Evolutionary conservation across 2,329 filamentous ascomycete species (phyloP), one percentile per base, ranked within the genome.

Genomic region (Venturiaceae sp.): DNA sequence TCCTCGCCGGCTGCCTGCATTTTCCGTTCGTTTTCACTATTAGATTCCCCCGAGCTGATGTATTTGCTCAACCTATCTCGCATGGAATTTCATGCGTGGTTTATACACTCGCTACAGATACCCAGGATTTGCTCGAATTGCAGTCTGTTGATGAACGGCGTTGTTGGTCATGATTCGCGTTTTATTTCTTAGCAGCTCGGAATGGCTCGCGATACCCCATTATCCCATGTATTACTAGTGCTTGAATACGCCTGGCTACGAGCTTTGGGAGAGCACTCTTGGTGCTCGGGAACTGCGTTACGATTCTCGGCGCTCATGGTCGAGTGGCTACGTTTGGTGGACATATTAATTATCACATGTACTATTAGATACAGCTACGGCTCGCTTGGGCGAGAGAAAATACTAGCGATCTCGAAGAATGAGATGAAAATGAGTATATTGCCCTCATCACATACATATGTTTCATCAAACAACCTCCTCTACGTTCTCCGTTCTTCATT

Each of bases 81-180:
- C 26, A n/a, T 50, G 32, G 32, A 37, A 36, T 8, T 5, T 6
- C 16, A 16, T 2, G 32, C n/a, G 28, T 13, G 56, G 61, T 62
- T 58, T 62, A 60, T 56, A 62, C 62, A 54, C 47, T 63, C 62
- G 60, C 55, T 63, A 63, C 62, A 56, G 59, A 62, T 63, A 63
- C 60, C 62, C 62, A 28, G 47, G 57, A 34, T 50, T 53, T 30
- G 23, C 26, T 19, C 13, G 16, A n/a, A 19, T 21, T 16, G 36
- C 53, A 21, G 26, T 33, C n/a, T n/a, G 28, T 53, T 52, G 36
- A 30, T 21, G 30, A 39, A 19, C n/a, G 57, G 47, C 57, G 57
- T 58, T 56, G 7, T 28, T 56, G 21, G 53, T 28, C 26, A 26
- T 21, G 28, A 56, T 21, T 4, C 13, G n/a, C 16, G 19, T 41